These are phyloP conservation scores for Vaccinium corymbosum DNA, from an alignment of 148 eudicot genomes.

Conservation along the genomic window DNA sequence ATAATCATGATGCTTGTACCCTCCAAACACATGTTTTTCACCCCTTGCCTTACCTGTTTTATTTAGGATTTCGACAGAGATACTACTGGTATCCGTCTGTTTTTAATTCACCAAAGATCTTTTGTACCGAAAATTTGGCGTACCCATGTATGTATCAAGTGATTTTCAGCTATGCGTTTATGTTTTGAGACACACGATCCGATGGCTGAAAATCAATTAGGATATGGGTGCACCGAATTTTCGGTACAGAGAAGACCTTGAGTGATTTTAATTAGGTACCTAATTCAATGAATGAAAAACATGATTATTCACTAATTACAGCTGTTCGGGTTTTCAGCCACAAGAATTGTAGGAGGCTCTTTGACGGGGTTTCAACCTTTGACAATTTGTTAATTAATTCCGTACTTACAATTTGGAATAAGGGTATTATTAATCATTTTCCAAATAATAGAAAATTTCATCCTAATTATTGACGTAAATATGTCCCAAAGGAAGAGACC, in stretches of 20 bases:
- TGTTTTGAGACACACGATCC: too few relatives aligned
- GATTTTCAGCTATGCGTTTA: too few relatives aligned
- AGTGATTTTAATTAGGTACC: neutral
- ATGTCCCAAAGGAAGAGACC: neutral
- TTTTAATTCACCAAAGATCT: neutral
- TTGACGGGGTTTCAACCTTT: neutral
- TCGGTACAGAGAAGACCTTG: too few relatives aligned
- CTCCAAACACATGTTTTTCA: neutral
- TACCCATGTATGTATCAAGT: too few relatives aligned
- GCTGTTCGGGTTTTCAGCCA: neutral
- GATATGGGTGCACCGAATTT: too few relatives aligned
- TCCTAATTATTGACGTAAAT: neutral
- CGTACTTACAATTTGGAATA: neutral
- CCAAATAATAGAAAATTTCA: neutral
- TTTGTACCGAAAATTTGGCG: too few relatives aligned
- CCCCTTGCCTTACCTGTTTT: neutral
- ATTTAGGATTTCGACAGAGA: neutral
- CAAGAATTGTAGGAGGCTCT: neutral
- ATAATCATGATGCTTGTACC: slow-evolving; percentile 4
- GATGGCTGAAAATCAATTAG: too few relatives aligned
- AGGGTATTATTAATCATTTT: too few relatives aligned
- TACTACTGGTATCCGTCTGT: neutral
- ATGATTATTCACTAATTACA: neutral
- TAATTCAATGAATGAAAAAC: neutral
- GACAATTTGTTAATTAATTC: neutral